These are phyloP conservation scores for Xylaria venustula DNA, from an alignment of 495 filamentous ascomycete genomes.

Conservation along the genomic window DNA sequence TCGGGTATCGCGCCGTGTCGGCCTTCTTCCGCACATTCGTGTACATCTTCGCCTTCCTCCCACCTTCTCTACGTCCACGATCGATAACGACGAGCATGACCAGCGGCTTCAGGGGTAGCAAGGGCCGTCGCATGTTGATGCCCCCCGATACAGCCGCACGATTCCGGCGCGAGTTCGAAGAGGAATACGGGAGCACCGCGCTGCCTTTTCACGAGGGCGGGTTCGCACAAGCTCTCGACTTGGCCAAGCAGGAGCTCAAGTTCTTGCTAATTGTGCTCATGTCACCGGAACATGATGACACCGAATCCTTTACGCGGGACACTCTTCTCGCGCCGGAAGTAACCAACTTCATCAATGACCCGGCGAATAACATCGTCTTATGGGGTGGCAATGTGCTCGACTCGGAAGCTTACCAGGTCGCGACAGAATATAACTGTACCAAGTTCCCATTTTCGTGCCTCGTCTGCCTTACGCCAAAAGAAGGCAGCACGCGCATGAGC, in stretches of 20 bases:
- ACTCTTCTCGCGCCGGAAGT: conserved; percentile 78
- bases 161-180: conserved; percentile 89
- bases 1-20: conserved; percentile 68
- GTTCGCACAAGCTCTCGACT: conserved; percentile 85
- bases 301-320: conserved; percentile 73
- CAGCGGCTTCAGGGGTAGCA: conserved; percentile 59
- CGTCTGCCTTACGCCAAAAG: conserved; percentile 76
- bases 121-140: conserved; percentile 68
- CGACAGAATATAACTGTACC: conserved; percentile 75
- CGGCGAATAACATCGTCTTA: conserved; percentile 71
- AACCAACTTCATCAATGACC: conserved; percentile 66
- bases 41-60: conserved; percentile 64
- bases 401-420: conserved; percentile 89
- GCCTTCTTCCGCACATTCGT: conserved; percentile 69
- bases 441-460: conserved; percentile 88
- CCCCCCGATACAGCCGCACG: conserved; percentile 85
- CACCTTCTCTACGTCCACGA: conserved; percentile 55
- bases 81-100: conserved; percentile 55
- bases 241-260: conserved; percentile 85
- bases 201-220: conserved; percentile 80
- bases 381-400: conserved; percentile 93
- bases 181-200: conserved; percentile 73
- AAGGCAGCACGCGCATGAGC: conserved; percentile 82
- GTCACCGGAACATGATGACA: conserved; percentile 92
- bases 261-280: conserved; percentile 83